Base-by-base conservation (phyloP, 2,329 filamentous ascomycete genomes). In the Microcyclosporella mali region DNA sequence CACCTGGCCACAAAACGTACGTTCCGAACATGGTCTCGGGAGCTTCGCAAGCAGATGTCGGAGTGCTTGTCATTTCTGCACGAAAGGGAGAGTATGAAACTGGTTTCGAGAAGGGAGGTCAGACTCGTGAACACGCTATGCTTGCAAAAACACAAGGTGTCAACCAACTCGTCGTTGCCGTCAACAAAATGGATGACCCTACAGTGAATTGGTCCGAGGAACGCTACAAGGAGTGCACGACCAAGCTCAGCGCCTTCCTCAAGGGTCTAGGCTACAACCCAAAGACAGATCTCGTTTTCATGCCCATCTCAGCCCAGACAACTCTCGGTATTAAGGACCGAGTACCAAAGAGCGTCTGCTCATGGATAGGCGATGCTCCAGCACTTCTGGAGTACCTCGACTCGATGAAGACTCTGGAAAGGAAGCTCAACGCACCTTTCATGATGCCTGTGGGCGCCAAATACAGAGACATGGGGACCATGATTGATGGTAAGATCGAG, bases 101-200 rank as follows among this genome's bases (percentile, higher is more conserved):
- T 27, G 92, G 92, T 37, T 98, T 98, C 65, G 92, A 98, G 59
- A 85, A 84, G 73, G 92, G 92, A 51, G 90, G 92, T 29, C 92
- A 98, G 68, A 98, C 92, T 41, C 81, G 92, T 64, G 92, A 98
- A 77, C 90, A 97, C 69, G 92, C 94, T 43, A 88, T 98, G 74
- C 77, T 98, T 63, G 94, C 94, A 56, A 95, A 97, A 72, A 98
- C 94, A 1, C 90, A 95, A 65, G 92, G 92, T 69, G 92, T 98
- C 47, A 94, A 94, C 76, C 95, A 95, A 71, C 77, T 98, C 43
- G 75, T 97, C 34, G 83, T 98, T 21, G 92, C 78, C 40, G 89
- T 95, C 64, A 98, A 98, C 79, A 98, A 98, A 77, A 98, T 98
- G 94, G 92, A 98, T 63, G 92, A 98, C 64, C 74, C 84, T 9